Evolutionary conservation across 768 basidiomycete species (phyloP).

Genomic region (Rossbeevera mucosa): DNA sequence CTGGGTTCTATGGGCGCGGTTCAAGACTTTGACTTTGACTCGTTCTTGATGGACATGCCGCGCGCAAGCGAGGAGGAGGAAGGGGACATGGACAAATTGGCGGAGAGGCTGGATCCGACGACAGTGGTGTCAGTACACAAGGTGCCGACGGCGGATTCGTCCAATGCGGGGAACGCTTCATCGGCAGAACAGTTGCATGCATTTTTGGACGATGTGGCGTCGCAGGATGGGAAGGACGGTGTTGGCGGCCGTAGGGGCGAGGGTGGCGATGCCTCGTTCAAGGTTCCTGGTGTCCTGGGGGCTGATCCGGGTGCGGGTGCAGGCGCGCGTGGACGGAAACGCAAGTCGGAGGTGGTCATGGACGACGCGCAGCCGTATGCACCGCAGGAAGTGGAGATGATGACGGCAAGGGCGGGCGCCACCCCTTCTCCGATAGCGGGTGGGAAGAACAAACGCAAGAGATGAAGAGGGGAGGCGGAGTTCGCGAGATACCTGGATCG

Average conservation of each 20-base stretch:
- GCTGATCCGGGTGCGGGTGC: not conserved
- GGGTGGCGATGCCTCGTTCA: slow-evolving; percentile 1
- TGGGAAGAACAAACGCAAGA: slow-evolving; percentile 28
- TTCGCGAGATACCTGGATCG: not conserved
- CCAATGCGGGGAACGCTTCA: slow-evolving; percentile 26
- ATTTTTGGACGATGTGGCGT: slow-evolving; percentile 41
- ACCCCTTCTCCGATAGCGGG: slow-evolving; percentile 7
- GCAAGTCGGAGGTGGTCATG: slow-evolving; percentile 35
- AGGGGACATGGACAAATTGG: slow-evolving; percentile 31
- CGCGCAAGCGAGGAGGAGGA: slow-evolving; percentile 27
- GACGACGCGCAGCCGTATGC: slow-evolving; percentile 8
- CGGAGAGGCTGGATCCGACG: slow-evolving; percentile 31
- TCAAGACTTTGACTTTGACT: slow-evolving; percentile 37
- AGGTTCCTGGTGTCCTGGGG: not conserved
- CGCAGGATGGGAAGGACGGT: slow-evolving; percentile 26
- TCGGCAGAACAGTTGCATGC: slow-evolving; percentile 38
- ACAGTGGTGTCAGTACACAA: slow-evolving; percentile 28
- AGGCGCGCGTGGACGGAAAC: slow-evolving; percentile 29
- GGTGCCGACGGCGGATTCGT: slow-evolving; percentile 13
- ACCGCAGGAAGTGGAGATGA: not conserved
- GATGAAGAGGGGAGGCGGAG: slow-evolving; percentile 4
- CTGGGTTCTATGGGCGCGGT: not conserved
- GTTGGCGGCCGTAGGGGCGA: not conserved
- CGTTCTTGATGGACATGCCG: slow-evolving; percentile 38
- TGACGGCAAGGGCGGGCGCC: not conserved